Percentiles rank a stretch among this genome's conserved stretches.
These are phyloP conservation scores for Calonectria ilicicola DNA, from an alignment of 2,329 filamentous ascomycete genomes.

Conservation along the genomic window DNA sequence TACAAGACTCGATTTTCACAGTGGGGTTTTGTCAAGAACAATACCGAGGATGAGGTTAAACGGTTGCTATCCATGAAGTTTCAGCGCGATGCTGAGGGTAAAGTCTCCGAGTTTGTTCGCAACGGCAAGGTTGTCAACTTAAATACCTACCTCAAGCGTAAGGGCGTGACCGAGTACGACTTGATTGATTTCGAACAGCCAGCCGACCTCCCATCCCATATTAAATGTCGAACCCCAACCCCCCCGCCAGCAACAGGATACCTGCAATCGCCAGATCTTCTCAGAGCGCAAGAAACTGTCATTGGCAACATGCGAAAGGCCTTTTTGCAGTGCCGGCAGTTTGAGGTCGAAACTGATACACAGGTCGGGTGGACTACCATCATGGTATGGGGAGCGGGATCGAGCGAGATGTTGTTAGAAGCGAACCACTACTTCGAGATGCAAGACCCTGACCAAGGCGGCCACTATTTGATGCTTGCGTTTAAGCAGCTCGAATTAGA, in stretches of 20 bases:
- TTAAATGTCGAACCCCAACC: constrained; percentile 59
- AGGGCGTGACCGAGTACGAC: constrained; percentile 65
- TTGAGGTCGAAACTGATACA: constrained; percentile 52
- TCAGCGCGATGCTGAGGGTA: constrained; percentile 64
- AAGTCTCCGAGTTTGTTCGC: constrained; percentile 64
- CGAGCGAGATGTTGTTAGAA: constrained; percentile 57
- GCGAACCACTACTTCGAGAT: constrained; percentile 58
- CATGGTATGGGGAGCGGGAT: constrained; percentile 58
- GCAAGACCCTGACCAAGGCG: constrained; percentile 54
- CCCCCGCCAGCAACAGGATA: constrained; percentile 56
- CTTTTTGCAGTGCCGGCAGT: constrained; percentile 58
- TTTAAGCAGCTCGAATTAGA: constrained; percentile 58
- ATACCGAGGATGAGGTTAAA: constrained; percentile 65
- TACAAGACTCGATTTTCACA: constrained; percentile 68
- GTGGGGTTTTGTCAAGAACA: constrained; percentile 68
- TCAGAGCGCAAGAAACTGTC: constrained; percentile 58
- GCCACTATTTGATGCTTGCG: constrained; percentile 54
- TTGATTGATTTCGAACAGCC: constrained; percentile 59
- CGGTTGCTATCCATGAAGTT: constrained; percentile 64
- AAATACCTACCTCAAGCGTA: constrained; percentile 64
- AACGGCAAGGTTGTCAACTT: constrained; percentile 65
- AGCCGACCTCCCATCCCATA: constrained; percentile 56
- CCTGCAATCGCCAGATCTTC: constrained; percentile 55
- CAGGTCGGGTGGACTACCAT: constrained; percentile 55
- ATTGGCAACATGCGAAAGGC: constrained; percentile 58